Conservation (phyloP, 73 alveolate species). For the Stentor roeselii region DNA sequence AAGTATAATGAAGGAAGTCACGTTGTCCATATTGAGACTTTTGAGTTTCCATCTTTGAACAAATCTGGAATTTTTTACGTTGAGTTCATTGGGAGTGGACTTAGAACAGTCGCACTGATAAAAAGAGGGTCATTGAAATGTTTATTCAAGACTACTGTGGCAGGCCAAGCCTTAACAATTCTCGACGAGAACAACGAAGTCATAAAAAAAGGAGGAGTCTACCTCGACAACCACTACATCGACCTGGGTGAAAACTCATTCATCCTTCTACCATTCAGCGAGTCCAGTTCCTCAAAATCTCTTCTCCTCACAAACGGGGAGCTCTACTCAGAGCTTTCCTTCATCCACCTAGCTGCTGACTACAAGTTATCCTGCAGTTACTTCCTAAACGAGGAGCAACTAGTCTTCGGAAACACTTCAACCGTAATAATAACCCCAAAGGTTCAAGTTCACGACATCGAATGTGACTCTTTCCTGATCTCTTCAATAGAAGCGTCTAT, state of each 20-base stretch:
- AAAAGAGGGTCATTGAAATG: constrained; percentile 79
- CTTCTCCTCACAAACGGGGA: constrained; percentile 8
- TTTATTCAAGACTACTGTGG: constrained; percentile 41
- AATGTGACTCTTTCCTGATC: no score
- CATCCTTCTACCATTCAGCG: constrained; percentile 36
- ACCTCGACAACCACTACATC: constrained; percentile 34
- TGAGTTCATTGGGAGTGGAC: constrained; percentile 88
- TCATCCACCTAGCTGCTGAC: constrained; percentile 2
- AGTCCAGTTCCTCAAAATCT: not conserved
- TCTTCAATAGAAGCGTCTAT: constrained; percentile 39
- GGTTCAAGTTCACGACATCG: no score
- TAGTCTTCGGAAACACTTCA: constrained; percentile 55
- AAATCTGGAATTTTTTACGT: constrained; percentile 71
- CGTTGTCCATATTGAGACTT: constrained; percentile 32
- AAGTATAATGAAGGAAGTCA: constrained; percentile 36
- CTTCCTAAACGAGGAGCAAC: constrained; percentile 22
- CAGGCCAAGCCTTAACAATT: constrained; percentile 55
- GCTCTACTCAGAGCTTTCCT: not conserved
- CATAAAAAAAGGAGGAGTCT: constrained; percentile 38
- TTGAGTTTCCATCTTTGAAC: constrained; percentile 30
- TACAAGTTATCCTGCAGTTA: not conserved
- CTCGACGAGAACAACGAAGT: constrained; percentile 56
- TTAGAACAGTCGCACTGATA: constrained; percentile 69
- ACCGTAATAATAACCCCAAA: constrained; percentile 41
- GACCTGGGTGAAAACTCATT: constrained; percentile 30